Conservation (phyloP, 345 rosid species). For the Gossypioides kirkii region DNA sequence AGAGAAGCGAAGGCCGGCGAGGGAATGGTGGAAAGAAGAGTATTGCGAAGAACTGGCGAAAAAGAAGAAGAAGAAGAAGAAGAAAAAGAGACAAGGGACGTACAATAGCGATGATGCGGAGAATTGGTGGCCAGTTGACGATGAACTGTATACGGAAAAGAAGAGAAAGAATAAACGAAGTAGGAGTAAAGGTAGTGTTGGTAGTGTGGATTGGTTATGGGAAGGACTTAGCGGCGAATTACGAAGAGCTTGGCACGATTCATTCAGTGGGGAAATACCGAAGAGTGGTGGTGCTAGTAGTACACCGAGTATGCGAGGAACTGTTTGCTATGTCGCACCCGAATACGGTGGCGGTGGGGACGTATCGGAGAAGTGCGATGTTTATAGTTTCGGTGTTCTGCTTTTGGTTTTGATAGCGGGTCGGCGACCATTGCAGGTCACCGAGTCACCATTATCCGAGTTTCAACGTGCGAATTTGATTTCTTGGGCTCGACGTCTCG, state of each 20-base stretch:
- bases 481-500: slow-evolving; percentile 86
- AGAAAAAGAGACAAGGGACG: slow-evolving; percentile 43
- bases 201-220: slow-evolving; percentile 82
- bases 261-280: slow-evolving; percentile 64
- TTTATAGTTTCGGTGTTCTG: slow-evolving; percentile 78
- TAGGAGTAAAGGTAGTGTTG: slow-evolving; percentile 46
- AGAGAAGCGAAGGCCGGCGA: slow-evolving; percentile 66
- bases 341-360: slow-evolving; percentile 74
- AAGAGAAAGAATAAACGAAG: slow-evolving; percentile 54
- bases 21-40: slow-evolving; percentile 99
- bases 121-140: slow-evolving; percentile 58
- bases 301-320: slow-evolving; percentile 98
- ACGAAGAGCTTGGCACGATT: slow-evolving; percentile 50
- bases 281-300: slow-evolving; percentile 74
- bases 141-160: slow-evolving; percentile 35
- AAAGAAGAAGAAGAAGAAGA: slow-evolving; percentile 52
- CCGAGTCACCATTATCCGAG: slow-evolving; percentile 68
- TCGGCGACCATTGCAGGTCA: slow-evolving; percentile 76
- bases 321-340: slow-evolving; percentile 85
- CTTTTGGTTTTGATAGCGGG: slow-evolving; percentile 79
- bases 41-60: slow-evolving; percentile 69
- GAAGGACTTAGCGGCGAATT: slow-evolving; percentile 76
- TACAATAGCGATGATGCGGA: slow-evolving; percentile 33
- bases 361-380: slow-evolving; percentile 82
- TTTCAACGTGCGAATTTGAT: slow-evolving; percentile 80